Conservation (phyloP, 768 basidiomycete genomes). For the Tricholomella constricta region DNA sequence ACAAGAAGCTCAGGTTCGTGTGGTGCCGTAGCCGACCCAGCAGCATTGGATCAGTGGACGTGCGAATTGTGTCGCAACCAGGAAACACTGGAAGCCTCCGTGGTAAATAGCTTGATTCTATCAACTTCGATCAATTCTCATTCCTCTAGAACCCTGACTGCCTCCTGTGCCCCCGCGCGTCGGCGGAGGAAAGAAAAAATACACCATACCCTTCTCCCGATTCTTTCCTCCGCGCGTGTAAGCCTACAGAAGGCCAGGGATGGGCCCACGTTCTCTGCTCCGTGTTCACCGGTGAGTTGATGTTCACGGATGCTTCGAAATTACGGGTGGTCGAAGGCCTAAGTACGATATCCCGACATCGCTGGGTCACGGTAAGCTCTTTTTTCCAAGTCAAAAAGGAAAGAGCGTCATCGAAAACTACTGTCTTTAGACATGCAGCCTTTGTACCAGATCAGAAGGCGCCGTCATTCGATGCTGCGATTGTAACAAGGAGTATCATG, state of each 20-base stretch:
- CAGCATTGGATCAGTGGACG: slow-evolving; percentile 70
- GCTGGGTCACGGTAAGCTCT: slow-evolving; percentile 71
- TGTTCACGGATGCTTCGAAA: slow-evolving; percentile 71
- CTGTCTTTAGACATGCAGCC: slow-evolving; percentile 60
- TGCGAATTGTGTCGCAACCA: slow-evolving; percentile 91
- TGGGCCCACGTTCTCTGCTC: slow-evolving; percentile 94
- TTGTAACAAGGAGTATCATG: slow-evolving; percentile 80
- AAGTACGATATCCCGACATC: slow-evolving; percentile 65
- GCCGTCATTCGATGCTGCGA: slow-evolving; percentile 84
- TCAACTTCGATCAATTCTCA: slow-evolving; percentile 6
- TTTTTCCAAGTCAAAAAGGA: not conserved
- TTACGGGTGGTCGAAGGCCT: slow-evolving; percentile 87
- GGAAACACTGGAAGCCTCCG: slow-evolving; percentile 76
- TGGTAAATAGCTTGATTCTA: slow-evolving; percentile 49
- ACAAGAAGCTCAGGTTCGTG: slow-evolving; percentile 52
- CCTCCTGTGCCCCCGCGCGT: slow-evolving; percentile 74
- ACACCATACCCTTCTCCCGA: slow-evolving; percentile 51
- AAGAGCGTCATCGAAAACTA: not conserved
- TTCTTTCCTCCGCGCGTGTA: slow-evolving; percentile 73
- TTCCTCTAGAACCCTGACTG: slow-evolving; percentile 72
- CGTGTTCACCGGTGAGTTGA: slow-evolving; percentile 83
- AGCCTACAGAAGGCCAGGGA: slow-evolving; percentile 90
- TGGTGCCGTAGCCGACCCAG: slow-evolving; percentile 68
- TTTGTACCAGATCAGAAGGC: slow-evolving; percentile 75
- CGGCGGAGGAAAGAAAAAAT: slow-evolving; percentile 51